These are phyloP conservation scores for Panicum miliaceum DNA, from an alignment of 176 grass and related monocot species.

Conservation along the genomic window DNA sequence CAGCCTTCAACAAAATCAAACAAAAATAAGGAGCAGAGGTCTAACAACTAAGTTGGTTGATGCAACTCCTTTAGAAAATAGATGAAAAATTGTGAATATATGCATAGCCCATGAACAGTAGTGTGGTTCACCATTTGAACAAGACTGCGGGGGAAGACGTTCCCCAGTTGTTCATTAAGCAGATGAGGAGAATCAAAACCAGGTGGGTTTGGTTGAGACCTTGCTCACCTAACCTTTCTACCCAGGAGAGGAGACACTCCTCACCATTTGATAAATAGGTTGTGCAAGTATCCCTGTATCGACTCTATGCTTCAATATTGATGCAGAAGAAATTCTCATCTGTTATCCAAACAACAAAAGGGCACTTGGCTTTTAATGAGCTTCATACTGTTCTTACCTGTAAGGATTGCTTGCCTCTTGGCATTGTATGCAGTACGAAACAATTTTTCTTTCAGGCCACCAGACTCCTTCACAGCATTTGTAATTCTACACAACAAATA, in stretches of 20 bases:
- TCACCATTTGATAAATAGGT: neutral
- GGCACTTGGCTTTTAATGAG: constrained; percentile 6
- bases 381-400: constrained; percentile 50
- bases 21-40: neutral
- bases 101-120: constrained; percentile 1
- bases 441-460: constrained; percentile 71
- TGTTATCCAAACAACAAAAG: constrained; percentile 15
- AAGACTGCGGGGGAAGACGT: no score
- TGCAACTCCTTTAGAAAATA: neutral
- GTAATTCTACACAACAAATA: constrained; percentile 61
- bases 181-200: no score
- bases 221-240: neutral
- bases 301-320: constrained; percentile 11
- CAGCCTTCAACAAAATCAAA: neutral
- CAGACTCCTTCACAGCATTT: constrained; percentile 92
- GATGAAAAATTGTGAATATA: neutral
- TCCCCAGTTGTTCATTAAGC: no score
- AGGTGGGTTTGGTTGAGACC: no score
- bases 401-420: constrained; percentile 71
- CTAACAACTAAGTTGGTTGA: neutral
- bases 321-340: constrained; percentile 13
- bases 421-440: constrained; percentile 63
- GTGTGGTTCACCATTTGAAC: neutral
- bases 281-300: neutral
- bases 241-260: neutral